Percentiles rank a stretch among this genome's conserved stretches.
These are phyloP conservation scores for Fusarium staphyleae DNA, from an alignment of 2,329 filamentous ascomycete species.

Conservation along the genomic window DNA sequence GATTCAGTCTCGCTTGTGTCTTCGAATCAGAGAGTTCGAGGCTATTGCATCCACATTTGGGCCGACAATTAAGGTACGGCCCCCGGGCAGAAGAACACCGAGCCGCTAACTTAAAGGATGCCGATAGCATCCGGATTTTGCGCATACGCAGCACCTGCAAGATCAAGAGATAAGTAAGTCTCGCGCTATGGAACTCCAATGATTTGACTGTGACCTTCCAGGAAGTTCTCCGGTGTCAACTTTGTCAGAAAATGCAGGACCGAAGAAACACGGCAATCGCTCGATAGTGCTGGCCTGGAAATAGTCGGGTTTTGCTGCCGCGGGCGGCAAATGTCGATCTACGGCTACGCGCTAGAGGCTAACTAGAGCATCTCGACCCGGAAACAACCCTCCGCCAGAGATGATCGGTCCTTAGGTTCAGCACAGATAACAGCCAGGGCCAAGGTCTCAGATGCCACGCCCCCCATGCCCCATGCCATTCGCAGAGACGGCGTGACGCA, in stretches of 20 bases:
- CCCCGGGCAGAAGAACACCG: not conserved
- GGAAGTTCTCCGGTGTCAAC: constrained; percentile 20
- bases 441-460: not conserved
- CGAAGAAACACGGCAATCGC: constrained; percentile 35
- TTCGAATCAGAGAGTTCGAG: constrained; percentile 15
- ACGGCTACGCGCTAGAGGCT: constrained; percentile 35
- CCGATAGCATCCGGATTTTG: not conserved
- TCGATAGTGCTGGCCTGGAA: constrained; percentile 29
- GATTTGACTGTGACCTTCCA: not conserved
- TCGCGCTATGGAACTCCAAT: not conserved
- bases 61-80: constrained; percentile 2
- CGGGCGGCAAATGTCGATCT: constrained; percentile 42
- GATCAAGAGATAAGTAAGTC: not conserved
- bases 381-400: constrained; percentile 31
- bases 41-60: constrained; percentile 8
- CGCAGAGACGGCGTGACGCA: not conserved
- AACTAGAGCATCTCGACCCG: constrained; percentile 31
- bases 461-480: too few relatives aligned
- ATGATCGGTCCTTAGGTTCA: not conserved
- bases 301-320: constrained; percentile 37
- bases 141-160: not conserved
- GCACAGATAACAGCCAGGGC: not conserved
- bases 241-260: constrained; percentile 17
- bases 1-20: constrained; percentile 23
- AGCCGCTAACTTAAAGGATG: not conserved